Conservation (phyloP, 2,329 filamentous ascomycete genomes). For the Amauroascus niger region DNA sequence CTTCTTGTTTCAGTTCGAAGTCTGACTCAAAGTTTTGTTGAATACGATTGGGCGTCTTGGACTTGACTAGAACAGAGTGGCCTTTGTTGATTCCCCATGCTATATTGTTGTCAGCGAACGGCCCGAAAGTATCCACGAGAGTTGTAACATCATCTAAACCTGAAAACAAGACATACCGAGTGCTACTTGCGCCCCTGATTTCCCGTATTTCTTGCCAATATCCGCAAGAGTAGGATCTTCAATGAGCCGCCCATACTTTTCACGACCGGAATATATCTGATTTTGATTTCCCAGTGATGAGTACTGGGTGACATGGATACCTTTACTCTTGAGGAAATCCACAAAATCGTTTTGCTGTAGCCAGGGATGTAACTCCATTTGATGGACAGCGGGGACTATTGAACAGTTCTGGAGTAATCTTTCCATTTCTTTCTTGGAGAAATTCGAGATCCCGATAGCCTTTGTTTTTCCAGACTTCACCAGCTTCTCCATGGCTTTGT, state of each 20-base stretch:
- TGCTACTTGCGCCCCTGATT: conserved; percentile 43
- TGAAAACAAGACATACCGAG: conserved; percentile 30
- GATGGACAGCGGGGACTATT: conserved; percentile 41
- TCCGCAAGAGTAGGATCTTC: conserved; percentile 43
- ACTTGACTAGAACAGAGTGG: conserved; percentile 46
- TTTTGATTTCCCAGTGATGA: conserved; percentile 49
- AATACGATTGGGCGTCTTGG: conserved; percentile 39
- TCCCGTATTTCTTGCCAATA: conserved; percentile 45
- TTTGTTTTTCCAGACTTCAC: conserved; percentile 49
- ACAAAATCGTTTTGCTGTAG: conserved; percentile 43
- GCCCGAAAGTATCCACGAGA: background rate
- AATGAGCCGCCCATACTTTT: conserved; percentile 42
- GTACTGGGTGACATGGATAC: conserved; percentile 48
- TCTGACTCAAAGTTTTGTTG: conserved; percentile 40
- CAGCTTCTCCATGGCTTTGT: conserved; percentile 54
- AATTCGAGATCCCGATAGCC: conserved; percentile 53
- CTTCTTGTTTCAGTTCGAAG: conserved; percentile 50
- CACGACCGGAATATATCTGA: conserved; percentile 38
- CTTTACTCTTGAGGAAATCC: conserved; percentile 42
- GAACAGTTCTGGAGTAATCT: conserved; percentile 21
- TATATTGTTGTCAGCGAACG: conserved; percentile 15
- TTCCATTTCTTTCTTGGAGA: conserved; percentile 16
- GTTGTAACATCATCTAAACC: background rate
- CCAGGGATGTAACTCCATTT: conserved; percentile 47
- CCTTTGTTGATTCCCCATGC: conserved; percentile 48